A percentile compares a stretch with the other conserved stretches of the same genome.
phyloP scores from a whole-genome alignment of 371 early-diverging fungal species.

The Mucor velutinosus region DNA sequence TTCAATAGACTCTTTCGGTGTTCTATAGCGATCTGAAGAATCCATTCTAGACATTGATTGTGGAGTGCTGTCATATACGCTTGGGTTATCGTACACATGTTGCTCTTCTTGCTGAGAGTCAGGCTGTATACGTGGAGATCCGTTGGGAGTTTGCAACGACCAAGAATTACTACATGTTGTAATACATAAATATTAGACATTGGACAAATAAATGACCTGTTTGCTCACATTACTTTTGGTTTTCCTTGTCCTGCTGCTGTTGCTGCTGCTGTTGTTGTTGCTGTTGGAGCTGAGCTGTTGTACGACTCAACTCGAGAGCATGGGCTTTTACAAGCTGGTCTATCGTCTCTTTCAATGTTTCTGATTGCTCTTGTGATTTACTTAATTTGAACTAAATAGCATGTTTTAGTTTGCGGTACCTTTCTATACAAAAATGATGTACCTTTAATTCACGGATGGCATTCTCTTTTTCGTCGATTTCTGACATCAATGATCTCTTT shows the following conservation, averaged over 20 bases:
- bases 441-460: conserved; percentile 12
- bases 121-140: conserved; percentile 21
- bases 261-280: conserved; percentile 1
- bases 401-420: neutral
- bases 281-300: neutral
- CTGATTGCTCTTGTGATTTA: conserved; percentile 15
- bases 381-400: neutral
- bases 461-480: conserved; percentile 10
- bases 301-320: conserved; percentile 4
- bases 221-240: conserved; percentile 5
- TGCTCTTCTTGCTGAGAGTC: neutral
- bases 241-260: conserved; percentile 7
- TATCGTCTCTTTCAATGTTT: conserved; percentile 11
- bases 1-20: conserved; percentile 2
- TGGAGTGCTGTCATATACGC: neutral
- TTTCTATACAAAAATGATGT: neutral
- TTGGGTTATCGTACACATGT: neutral
- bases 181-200: neutral
- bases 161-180: neutral
- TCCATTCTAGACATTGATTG: neutral
- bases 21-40: neutral
- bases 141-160: conserved; percentile 23
- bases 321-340: conserved; percentile 22
- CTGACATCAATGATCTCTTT: neutral
- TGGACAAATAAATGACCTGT: conserved; percentile 1